Evolutionary conservation across 306 rosid genomes (phyloP), one percentile per base, ranked within the genome.

Genomic region (Prosopis cineraria): DNA sequence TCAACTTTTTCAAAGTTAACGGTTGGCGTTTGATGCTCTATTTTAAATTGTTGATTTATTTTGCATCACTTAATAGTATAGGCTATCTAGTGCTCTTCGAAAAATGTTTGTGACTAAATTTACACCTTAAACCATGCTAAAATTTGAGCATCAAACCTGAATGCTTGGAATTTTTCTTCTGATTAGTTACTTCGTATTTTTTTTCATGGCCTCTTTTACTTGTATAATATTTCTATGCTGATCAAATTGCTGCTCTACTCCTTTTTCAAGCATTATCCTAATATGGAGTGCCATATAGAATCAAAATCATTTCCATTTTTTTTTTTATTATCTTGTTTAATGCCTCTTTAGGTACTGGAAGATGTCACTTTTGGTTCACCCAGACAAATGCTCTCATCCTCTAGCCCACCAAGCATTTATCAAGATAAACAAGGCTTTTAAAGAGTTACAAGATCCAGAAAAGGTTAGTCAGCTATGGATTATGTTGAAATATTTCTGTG

Each of bases 321-420:
- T 33, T 73, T 45, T 76, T 71, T 82, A 22, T 66, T 60, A 30
- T 30, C 40, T 16, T 30, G 67, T 60, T 29, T 30, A 30, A 30
- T 60, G 67, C 22, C 60, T 16, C 19, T 70, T 70, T 43, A 92
- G 98, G 90, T 94, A 94, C 74, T 94, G 98, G 98, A 94, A 94
- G 88, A 85, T 89, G 20, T 92, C 98, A 62, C 95, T 94, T 75
- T 85, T 94, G 87, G 98, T 94, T 85, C 98, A 94, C 70, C 98
- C 98, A n/a, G 98, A 94, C 85, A 94, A 94, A 87, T 94, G 98
- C 78, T 82, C 96, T 77, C 98, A 94, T 85, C 98, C 97, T 77
- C 97, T 90, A 78, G 97, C 98, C 56, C 85, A 92, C 72, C 93
- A 89, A 87, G 97, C 98, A 70, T 94, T 94, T 88, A 87, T 92